Percentiles rank a stretch among this genome's conserved stretches.
These are phyloP conservation scores for Saccharomycopsis vini DNA, from an alignment of 805 yeast species.

Conservation along the genomic window DNA sequence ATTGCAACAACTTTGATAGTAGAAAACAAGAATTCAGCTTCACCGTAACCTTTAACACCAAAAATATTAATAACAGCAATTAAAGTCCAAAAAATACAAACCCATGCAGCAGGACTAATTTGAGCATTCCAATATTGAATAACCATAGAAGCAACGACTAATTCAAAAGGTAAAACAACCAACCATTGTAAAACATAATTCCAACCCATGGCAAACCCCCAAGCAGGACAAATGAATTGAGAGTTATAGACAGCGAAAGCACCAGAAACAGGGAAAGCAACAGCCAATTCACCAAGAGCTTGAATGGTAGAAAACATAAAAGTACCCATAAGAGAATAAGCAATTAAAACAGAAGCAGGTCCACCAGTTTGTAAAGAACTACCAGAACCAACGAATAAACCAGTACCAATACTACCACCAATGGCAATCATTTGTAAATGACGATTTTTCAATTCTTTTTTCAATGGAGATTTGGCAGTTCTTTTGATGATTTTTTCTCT, in stretches of 20 bases:
- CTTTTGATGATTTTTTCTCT: constrained; percentile 33
- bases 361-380: constrained; percentile 51
- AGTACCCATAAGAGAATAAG: constrained; percentile 44
- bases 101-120: constrained; percentile 53
- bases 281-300: constrained; percentile 45
- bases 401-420: constrained; percentile 69
- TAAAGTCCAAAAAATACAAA: constrained; percentile 44
- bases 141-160: constrained; percentile 52
- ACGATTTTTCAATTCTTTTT: constrained; percentile 44
- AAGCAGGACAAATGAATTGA: constrained; percentile 45
- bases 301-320: constrained; percentile 53
- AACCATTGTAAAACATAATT: constrained; percentile 50
- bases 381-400: constrained; percentile 61
- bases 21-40: constrained; percentile 44
- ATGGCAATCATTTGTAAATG: constrained; percentile 60
- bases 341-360: constrained; percentile 53
- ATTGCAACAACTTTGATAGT: constrained; percentile 41
- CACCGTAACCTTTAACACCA: constrained; percentile 49
- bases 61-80: constrained; percentile 42
- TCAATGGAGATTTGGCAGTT: constrained; percentile 42
- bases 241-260: constrained; percentile 42
- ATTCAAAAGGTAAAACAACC: constrained; percentile 48
- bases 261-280: constrained; percentile 45
- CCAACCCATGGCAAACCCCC: constrained; percentile 46
- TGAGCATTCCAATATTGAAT: constrained; percentile 45